These are phyloP conservation scores for Hanseniaspora sp. DNA, from an alignment of 1,139 yeast genomes.

Conservation along the genomic window DNA sequence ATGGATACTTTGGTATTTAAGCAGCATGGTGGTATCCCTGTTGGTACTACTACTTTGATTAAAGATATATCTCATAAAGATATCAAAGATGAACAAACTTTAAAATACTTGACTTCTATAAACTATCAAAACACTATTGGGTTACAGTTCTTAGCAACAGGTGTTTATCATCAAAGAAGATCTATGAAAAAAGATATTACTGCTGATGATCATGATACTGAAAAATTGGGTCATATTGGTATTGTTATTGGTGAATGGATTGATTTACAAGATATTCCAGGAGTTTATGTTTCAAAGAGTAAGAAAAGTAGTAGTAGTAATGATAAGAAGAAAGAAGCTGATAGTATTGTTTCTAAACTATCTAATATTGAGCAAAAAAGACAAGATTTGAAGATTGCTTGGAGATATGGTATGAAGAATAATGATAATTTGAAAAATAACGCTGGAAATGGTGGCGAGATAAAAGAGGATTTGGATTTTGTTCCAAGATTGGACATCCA, in stretches of 20 bases:
- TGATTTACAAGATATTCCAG: slow-evolving; percentile 12
- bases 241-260: slow-evolving; percentile 15
- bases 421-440: slow-evolving; percentile 24
- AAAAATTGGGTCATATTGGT: slow-evolving; percentile 13
- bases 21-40: slow-evolving; percentile 14
- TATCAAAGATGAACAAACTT: slow-evolving; percentile 1
- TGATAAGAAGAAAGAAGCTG: slow-evolving; percentile 1
- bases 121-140: slow-evolving; percentile 12
- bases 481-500: slow-evolving; percentile 70
- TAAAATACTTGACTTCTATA: slow-evolving; percentile 5
- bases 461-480: slow-evolving; percentile 40
- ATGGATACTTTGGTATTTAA: slow-evolving; percentile 10
- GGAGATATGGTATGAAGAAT: slow-evolving; percentile 66
- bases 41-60: slow-evolving; percentile 12
- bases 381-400: slow-evolving; percentile 65
- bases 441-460: slow-evolving; percentile 7
- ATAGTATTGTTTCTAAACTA: slow-evolving; percentile 11
- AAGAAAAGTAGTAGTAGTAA: background rate
- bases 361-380: slow-evolving; percentile 19
- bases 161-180: slow-evolving; percentile 15
- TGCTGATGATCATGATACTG: background rate
- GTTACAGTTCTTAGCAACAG: slow-evolving; percentile 13
- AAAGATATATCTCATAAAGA: slow-evolving; percentile 4
- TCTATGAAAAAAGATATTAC: slow-evolving; percentile 9
- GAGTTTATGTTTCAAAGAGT: slow-evolving; percentile 13